A percentile compares a stretch with the other conserved stretches of the same genome.
Conservation (phyloP, 345 rosid genomes). For the Ceriops decandra region DNA sequence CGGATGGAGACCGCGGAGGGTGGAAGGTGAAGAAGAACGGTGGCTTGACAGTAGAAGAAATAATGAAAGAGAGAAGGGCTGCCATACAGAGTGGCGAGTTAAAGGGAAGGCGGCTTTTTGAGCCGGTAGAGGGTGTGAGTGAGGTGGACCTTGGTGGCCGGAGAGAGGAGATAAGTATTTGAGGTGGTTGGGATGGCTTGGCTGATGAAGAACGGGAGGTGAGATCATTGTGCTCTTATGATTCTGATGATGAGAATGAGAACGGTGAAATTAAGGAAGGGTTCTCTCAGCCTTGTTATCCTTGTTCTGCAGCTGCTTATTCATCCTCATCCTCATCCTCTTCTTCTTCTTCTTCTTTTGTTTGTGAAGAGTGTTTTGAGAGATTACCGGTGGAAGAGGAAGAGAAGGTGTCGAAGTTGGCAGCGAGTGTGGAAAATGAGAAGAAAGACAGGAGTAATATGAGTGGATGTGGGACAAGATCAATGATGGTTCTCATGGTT, state of each 20-base stretch:
- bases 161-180: constrained; percentile 9
- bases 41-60: constrained; percentile 33
- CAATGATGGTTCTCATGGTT: constrained; percentile 1
- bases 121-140: background rate
- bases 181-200: background rate
- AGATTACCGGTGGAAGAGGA: constrained; percentile 7
- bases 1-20: constrained; percentile 3
- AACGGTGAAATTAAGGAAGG: background rate
- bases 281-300: background rate
- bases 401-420: background rate
- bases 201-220: constrained; percentile 3
- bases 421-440: background rate
- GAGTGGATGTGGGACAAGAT: constrained; percentile 1
- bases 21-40: constrained; percentile 46
- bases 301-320: background rate
- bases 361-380: constrained; percentile 13
- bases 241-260: constrained; percentile 18
- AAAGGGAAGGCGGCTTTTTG: constrained; percentile 44
- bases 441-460: background rate
- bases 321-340: constrained; percentile 4
- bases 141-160: constrained; percentile 15
- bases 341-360: constrained; percentile 9
- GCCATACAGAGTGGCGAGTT: constrained; percentile 40
- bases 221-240: constrained; percentile 9
- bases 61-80: constrained; percentile 37